Conservation (phyloP, 2,329 filamentous ascomycete species). For the Fulvia fulva region DNA sequence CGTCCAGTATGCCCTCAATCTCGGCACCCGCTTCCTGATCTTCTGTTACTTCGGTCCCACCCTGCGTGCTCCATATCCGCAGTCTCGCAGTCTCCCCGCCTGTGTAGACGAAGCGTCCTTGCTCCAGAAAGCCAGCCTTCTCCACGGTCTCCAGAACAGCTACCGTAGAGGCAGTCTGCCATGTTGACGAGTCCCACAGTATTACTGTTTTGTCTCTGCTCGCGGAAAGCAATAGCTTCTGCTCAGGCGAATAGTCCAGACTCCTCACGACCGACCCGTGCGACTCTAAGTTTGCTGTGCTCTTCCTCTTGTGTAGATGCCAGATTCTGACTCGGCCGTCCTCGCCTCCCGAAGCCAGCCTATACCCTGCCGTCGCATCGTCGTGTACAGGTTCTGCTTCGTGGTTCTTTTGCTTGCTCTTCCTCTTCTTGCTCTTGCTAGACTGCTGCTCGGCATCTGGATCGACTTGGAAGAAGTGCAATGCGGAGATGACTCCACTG, state of each 20-base stretch:
- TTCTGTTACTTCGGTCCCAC: constrained; percentile 72
- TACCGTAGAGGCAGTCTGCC: constrained; percentile 76
- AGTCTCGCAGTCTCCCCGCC: constrained; percentile 80
- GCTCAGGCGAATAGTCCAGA: constrained; percentile 71
- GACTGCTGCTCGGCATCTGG: constrained; percentile 17
- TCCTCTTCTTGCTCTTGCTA: constrained; percentile 41
- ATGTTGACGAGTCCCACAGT: constrained; percentile 81
- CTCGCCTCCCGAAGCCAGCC: constrained; percentile 86
- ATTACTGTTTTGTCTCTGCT: constrained; percentile 92
- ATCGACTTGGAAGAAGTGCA: constrained; percentile 76
- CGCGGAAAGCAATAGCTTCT: constrained; percentile 74
- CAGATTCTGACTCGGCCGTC: constrained; percentile 90
- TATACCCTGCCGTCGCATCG: constrained; percentile 59
- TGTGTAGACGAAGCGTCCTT: constrained; percentile 71
- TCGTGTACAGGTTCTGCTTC: constrained; percentile 45
- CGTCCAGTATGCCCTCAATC: constrained; percentile 66
- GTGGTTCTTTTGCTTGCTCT: constrained; percentile 45
- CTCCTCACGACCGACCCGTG: constrained; percentile 93
- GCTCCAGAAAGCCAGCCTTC: constrained; percentile 70
- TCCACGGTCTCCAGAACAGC: constrained; percentile 85
- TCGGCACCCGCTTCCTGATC: constrained; percentile 62
- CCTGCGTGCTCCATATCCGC: constrained; percentile 76
- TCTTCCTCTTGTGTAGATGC: constrained; percentile 80
- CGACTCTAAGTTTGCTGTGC: constrained; percentile 74
- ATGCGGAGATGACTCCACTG: constrained; percentile 82